Base-by-base conservation (phyloP, 805 yeast species). In the Wickerhamiella cacticola region DNA sequence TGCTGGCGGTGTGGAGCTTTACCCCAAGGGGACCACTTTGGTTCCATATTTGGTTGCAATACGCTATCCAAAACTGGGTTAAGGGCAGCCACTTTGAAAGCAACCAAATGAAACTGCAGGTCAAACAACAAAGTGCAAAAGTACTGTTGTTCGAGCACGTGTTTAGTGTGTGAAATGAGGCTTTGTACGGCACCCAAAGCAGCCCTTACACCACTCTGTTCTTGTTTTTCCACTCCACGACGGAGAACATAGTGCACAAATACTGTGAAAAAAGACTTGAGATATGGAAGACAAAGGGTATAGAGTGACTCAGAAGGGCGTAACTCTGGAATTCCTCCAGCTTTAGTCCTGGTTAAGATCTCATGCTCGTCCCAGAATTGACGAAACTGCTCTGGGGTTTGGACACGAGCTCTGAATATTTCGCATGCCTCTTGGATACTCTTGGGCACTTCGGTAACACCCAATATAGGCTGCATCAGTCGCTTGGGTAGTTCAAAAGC, bases 401-500 rank as follows among this genome's bases (percentile, higher is more conserved):
- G 70, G 1, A 84, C 72, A 13, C 82, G 75, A 9, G 74, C 65
- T 24, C 73, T 70, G 52, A 85, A 73, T 7, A 89, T 72, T 12
- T 74, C 73, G 21, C 84, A 72, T 0, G 96, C 96, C 60, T 89
- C 95, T 41, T 73, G 68, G 24, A 88, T 78, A 52, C 94, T 86
- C 34, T 66, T 71, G 0, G 96, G 96, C 0, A 79, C 76, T 1
- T 63, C 63, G 6, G 58, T 53, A 26, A 52, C 51, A 2, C 48
- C 50, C 10, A 47, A 13, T 12, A 25, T 25, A 21, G 46, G 47
- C 34, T 31, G 69, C 67, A 10, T 69, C 64, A 42, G 69, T 67
- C 3, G 69, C 55, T 5, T 51, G 0, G 83, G 74, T 48, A 78
- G 67, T 2, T 82, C 80, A 26, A 71, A 71, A 0, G 82, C 70